Base-by-base conservation (phyloP, 768 basidiomycete species). In the Chlorophyllum brunneum region DNA sequence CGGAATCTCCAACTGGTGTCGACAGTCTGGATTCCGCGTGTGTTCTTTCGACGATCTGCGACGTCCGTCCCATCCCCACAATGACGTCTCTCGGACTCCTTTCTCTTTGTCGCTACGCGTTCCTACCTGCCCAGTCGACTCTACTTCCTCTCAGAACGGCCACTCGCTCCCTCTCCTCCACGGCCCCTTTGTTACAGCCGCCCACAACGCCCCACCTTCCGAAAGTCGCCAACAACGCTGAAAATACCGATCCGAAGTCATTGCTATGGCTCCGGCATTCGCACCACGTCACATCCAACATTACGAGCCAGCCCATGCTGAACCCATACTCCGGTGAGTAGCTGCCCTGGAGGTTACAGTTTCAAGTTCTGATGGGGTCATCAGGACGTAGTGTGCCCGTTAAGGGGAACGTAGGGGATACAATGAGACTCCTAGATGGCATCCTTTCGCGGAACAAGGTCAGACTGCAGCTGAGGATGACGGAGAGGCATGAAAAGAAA, bases 401-500 rank as follows among this genome's bases (percentile, higher is more conserved):
- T 31, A 56, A 59, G 26, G 72, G 75, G 6, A 72, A 74, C 49
- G 66, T 88, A 15, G 70, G 65, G 2, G 59, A 63, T 1, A 77
- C 85, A 2, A 80, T 80, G 58, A 66, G 57, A 49, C 70, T 63
- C 24, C 73, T 91, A 18, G 75, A 81, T 45, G 55, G 45, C 16
- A 79, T 81, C 47, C 68, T 91, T 31, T 54, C 58, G 41, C 70
- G 70, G 27, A 91, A 91, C 61, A 75, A 66, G 53, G 80, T 92
- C 11, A 64, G 71, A 10, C 59, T 60, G 29, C 80, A 83, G 56
- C 66, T 83, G 38, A 70, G 71, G 46, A 58, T 72, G 59, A 63
- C 72, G 38, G 71, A 77, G 52, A 75, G 91, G 57, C 90, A 92
- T 65, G 91, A 91, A 67, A 89, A 92, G 73, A 86, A 82, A 69